A percentile compares a stretch with the other conserved stretches of the same genome.
Evolutionary conservation across 1,139 yeast genomes (phyloP).

Genomic region (Scheffersomyces illinoinensis): DNA sequence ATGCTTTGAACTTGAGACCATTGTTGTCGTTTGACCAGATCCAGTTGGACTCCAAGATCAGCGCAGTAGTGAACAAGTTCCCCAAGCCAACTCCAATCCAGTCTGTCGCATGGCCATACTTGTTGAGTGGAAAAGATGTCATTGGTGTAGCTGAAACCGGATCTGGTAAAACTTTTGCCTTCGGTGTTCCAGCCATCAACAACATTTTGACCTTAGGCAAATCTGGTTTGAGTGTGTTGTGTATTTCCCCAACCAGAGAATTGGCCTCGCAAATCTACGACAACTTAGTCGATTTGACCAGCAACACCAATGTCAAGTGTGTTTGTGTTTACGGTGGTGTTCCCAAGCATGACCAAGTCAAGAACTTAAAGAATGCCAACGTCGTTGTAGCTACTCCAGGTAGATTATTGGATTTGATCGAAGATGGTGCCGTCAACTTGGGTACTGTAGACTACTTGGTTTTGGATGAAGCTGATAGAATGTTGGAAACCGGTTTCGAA

Average conservation of each 20-base stretch:
- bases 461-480: constrained; percentile 96
- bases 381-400: constrained; percentile 98
- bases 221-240: constrained; percentile 70
- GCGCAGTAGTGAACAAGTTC: constrained; percentile 61
- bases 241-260: constrained; percentile 96
- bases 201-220: constrained; percentile 50
- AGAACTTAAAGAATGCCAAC: constrained; percentile 60
- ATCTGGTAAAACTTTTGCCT: constrained; percentile 95
- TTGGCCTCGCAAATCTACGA: constrained; percentile 92
- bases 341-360: constrained; percentile 87
- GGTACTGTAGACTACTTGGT: constrained; percentile 74
- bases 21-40: constrained; percentile 67
- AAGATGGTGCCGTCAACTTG: constrained; percentile 82
- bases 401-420: constrained; percentile 83
- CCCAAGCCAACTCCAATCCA: constrained; percentile 96
- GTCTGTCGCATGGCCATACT: constrained; percentile 95
- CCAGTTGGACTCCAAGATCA: constrained; percentile 54
- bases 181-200: constrained; percentile 95
- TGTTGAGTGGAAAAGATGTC: constrained; percentile 79
- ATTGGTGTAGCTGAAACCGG: constrained; percentile 99
- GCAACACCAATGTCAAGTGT: constrained; percentile 61
- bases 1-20: constrained; percentile 58
- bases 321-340: constrained; percentile 98
- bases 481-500: constrained; percentile 95
- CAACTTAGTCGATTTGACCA: constrained; percentile 69